Evolutionary conservation across 768 basidiomycete species (phyloP), one percentile per base, ranked within the genome.

Genomic region (Sutorius australiensis): DNA sequence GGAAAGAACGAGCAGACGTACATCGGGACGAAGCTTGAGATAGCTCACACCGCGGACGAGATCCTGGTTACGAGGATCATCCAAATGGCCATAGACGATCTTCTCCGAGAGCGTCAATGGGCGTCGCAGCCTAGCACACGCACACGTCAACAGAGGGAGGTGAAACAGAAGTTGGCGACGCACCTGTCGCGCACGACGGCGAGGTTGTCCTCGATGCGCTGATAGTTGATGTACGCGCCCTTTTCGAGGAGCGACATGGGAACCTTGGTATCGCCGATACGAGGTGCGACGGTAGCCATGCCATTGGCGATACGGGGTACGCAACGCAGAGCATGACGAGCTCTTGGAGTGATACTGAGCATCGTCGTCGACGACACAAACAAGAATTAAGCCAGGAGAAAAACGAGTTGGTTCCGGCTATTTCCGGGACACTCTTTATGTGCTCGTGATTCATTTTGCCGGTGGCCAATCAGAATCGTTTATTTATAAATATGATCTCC

Each of bases 151-250:
- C 16, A 17, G 19, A 14, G 38, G 11, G n/a, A 0, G 13, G 11
- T 8, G 8, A 24, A 8, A n/a, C 12, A 28, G 19, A 17, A 16
- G 46, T 1, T n/a, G 33, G 39, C 50, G 1, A 46, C 68, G 48
- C 34, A 94, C 94, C 94, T 83, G 48, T 84, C 77, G 61, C 93
- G 87, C 52, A 98, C 83, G 67, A 95, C 71, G 60, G 80, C 84
- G 57, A 98, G 87, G 79, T 95, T 98, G 72, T 98, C 94, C 77
- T 98, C 95, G 69, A 98, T 98, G 53, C 95, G 87, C 74, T 94
- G 92, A 72, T 94, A 93, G 82, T 94, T 94, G 73, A 94, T 92
- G 68, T 82, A 92, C 40, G 82, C 84, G 61, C 78, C 82, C 67
- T 86, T 83, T 72, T 93, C 91, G 58, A 92, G 81, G 59, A 86